A percentile compares a stretch with the other conserved stretches of the same genome.
phyloP scores from a whole-genome alignment of 805 yeast species.

The Monosporozyma unispora region DNA sequence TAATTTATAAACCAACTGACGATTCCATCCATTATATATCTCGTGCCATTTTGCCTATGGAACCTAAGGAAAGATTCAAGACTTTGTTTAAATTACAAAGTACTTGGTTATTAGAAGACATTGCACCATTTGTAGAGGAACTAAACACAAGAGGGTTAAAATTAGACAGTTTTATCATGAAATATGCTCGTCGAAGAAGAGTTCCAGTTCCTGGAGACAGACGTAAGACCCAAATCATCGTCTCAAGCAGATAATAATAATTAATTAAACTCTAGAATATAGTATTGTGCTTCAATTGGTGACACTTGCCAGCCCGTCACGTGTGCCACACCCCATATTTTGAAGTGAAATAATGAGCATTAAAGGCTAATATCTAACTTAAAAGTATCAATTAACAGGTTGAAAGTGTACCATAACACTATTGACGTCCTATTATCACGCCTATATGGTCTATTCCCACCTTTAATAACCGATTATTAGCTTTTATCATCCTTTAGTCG shows the following conservation, averaged over 20 bases:
- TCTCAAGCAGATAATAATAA: conserved; percentile 14
- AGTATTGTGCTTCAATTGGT: not conserved
- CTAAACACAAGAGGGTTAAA: conserved; percentile 45
- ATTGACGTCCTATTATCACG: too few species aligned
- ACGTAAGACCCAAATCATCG: conserved; percentile 22
- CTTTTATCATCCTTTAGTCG: too few species aligned
- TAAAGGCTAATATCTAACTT: not conserved
- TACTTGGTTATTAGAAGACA: conserved; percentile 53
- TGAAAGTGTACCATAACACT: not conserved
- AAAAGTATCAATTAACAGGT: not conserved
- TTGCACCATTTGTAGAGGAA: conserved; percentile 55
- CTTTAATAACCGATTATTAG: too few species aligned
- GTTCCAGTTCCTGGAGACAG: conserved; percentile 28
- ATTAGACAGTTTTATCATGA: conserved; percentile 51
- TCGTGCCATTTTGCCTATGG: conserved; percentile 38
- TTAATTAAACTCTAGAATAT: too few species aligned
- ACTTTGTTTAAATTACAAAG: conserved; percentile 45
- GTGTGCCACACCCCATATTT: not conserved
- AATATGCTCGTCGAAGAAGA: conserved; percentile 48
- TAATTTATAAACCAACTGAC: conserved; percentile 40
- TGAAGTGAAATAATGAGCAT: not conserved
- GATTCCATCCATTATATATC: conserved; percentile 52
- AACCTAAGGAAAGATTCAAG: conserved; percentile 41
- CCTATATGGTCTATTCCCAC: too few species aligned
- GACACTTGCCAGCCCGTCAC: not conserved